Base-by-base conservation (phyloP, 805 yeast genomes). In the Candida fluviatilis region DNA sequence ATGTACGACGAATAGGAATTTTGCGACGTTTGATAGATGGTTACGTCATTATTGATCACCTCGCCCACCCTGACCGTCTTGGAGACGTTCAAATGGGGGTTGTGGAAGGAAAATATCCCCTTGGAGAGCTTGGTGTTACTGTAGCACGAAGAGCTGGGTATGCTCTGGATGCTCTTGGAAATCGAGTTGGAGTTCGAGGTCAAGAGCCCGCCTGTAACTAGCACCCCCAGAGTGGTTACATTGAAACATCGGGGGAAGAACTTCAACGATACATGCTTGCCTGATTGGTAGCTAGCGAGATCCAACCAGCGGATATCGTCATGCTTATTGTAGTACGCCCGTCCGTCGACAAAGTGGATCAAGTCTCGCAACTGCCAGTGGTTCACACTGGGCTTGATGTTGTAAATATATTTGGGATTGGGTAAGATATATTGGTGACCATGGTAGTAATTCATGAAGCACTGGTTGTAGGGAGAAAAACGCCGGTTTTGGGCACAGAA, bases 311-410 rank as follows among this genome's bases (percentile, higher is more conserved):
- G 69, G 23, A 85, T 70, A 16, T 71, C 54, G 42, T 76, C 78
- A 30, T 78, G 77, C 41, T 65, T 66, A 1, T 89, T 81, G 54
- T 80, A 85, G 40, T 74, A 69, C 6, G 84, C 63, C 54, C 44
- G 69, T 58, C 39, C 56, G 40, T 34, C 50, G 44, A 39, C 81
- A 12, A 75, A 72, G 46, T 79, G 75, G 4, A 88, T 65, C 51
- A 88, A 69, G 52, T 88, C 91, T 26, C 95, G 69, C 23, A 88
- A 66, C 57, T 87, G 96, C 95, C 95, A 88, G 63, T 87, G 80
- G 37, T 69, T 68, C 31, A 58, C 62, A 12, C 58, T 51, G 4
- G 66, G 51, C 17, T 56, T 54, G 19, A 64, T 50, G 30, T 50
- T 52, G 16, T 65, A 46, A 13, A 66, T 48, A 43, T 66, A 68